A percentile compares a stretch with the other conserved stretches of the same genome.
These are phyloP conservation scores for Cercospora berteroae DNA, from an alignment of 2,329 filamentous ascomycete genomes.

Conservation along the genomic window DNA sequence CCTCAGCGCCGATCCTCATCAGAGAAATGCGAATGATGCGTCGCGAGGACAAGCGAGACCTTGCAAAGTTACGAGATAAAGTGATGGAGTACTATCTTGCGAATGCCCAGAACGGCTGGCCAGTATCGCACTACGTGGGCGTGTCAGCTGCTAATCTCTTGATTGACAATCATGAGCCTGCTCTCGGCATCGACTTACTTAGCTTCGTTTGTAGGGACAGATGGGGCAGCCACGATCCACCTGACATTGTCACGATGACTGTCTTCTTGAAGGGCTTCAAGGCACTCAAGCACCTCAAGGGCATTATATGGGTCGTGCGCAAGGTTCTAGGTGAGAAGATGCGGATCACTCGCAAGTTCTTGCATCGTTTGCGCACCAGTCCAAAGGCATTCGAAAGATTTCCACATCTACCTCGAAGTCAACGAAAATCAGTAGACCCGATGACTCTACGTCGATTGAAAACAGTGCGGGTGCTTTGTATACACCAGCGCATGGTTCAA, in stretches of 20 bases:
- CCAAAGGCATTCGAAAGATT: conserved; percentile 1
- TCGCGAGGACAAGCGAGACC: conserved; percentile 14
- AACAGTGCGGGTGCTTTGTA: neutral
- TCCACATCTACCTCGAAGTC: neutral
- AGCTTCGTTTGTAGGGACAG: conserved; percentile 29
- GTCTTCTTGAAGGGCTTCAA: conserved; percentile 36
- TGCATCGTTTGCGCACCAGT: conserved; percentile 8
- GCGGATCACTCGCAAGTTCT: conserved; percentile 32
- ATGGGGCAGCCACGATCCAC: conserved; percentile 23
- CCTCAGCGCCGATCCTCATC: conserved; percentile 32
- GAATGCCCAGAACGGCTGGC: conserved; percentile 31
- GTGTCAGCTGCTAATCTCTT: conserved; percentile 34
- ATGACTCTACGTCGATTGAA: neutral
- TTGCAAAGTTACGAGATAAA: conserved; percentile 21
- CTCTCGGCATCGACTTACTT: conserved; percentile 34
- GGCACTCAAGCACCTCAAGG: conserved; percentile 19
- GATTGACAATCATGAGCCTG: conserved; percentile 28
- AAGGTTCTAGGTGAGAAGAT: conserved; percentile 32
- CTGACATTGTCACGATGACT: conserved; percentile 36
- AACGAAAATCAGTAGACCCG: neutral
- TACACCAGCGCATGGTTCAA: neutral
- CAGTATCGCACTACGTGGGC: conserved; percentile 31
- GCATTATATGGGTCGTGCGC: conserved; percentile 33
- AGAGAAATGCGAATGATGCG: conserved; percentile 27
- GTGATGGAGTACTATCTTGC: conserved; percentile 35